Base-by-base conservation (phyloP, 306 rosid species). In the Notholithocarpus densiflorus region DNA sequence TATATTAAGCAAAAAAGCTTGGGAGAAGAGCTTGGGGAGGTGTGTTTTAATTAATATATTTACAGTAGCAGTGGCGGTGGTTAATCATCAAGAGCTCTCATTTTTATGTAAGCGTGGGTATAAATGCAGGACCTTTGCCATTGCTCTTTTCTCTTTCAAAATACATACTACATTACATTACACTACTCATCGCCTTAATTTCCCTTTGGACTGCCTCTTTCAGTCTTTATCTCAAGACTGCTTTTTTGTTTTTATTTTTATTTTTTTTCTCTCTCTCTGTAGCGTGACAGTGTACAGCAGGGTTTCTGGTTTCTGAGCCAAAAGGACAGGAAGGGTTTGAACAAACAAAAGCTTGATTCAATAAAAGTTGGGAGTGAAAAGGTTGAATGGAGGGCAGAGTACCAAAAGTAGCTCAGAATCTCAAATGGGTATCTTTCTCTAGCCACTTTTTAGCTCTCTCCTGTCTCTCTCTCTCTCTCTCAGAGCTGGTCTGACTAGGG, bases 41-140 rank as follows among this genome's bases (percentile, higher is more conserved):
- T 81, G 27, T 34, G 45, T 52, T 81, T 79, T 71, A 78, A 29
- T 87, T 83, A 10, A 48, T 48, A 48, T 11, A 83, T 81, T 77
- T 84, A 81, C 87, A 48, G 89, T 80, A 19, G 89, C 89, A 86
- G 89, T 82, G 94, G 89, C 93, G 96, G 96, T 89, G 97, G 97
- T 93, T 91, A 95, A 91, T 95, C 98, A 95, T 93, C 91, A 83
- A 91, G 76, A 90, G 95, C 96, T 80, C 94, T 86, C 80, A 77
- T 90, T 91, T 95, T 91, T 1, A 91, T 89, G 98, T 68, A 86
- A 81, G 97, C 92, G 88, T 90, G 98, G 91, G 92, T 89, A 85
- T 86, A 89, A 92, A 91, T 82, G 88, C 79, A 84, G 82, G 29
- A 32, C 79, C 87, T 73, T 75, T 85, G 68, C 76, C 57, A 1